Base-by-base conservation (phyloP, 1,284 basidiomycete species). In the Vanrija sp. region DNA sequence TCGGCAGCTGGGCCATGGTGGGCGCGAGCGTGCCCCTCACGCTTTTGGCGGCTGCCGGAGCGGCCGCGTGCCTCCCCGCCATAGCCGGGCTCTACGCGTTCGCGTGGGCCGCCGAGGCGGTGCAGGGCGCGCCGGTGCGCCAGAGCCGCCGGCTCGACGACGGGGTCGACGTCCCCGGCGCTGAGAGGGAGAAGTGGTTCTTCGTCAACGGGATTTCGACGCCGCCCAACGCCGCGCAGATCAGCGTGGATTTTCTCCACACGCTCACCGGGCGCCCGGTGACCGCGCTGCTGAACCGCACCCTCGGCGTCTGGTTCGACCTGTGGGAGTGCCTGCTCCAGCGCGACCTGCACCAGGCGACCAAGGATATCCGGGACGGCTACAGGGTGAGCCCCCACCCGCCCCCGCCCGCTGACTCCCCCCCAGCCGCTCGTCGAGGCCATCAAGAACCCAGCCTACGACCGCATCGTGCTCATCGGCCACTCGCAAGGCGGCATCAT, bases 401-500 rank as follows among this genome's bases (percentile, higher is more conserved):
- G 16, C 41, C 16, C 41, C 22, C n/a, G 20, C 43, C 16, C 14
- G 8, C 47, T 49, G 18, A 49, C 47, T 23, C 41, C 38, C 25
- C 10, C 38, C 31, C 49, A 55, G 54, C 20, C 36, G 9, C 45
- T 59, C 10, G 47, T 47, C 31, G 15, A 16, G 3, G 53, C 57
- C 2, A 48, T 71, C 46, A 53, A 53, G 20, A 45, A 66, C 25
- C 45, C 45, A 2, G 35, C 20, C 2, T 64, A 63, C 53, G 58
- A 58, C 20, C 63, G 63, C 25, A 57, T 71, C 37, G 68, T 71
- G 27, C 55, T 71, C 49, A 62, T 71, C 15, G 63, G 61, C 7
- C 69, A 71, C 45, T 62, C 59, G 18, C 69, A 71, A 57, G 69
- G 69, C 19, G 67, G 66, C 8, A 69, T 71, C 56, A 67, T 68